phyloP scores from a whole-genome alignment of 768 basidiomycete genomes.

The Daedaleopsis nitida region DNA sequence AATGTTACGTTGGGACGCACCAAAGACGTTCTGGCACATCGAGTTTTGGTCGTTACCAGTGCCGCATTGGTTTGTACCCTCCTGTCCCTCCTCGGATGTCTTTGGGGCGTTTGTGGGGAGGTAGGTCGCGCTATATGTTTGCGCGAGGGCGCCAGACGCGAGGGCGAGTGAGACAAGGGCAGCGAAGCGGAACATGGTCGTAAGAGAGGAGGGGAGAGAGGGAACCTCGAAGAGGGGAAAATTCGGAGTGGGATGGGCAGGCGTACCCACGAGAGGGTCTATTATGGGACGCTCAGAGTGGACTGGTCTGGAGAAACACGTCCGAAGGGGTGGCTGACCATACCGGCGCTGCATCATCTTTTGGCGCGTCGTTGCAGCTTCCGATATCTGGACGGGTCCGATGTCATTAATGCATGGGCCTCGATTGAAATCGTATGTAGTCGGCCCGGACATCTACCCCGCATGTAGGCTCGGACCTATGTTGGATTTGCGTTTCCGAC shows the following conservation, averaged over 20 bases:
- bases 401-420: too few relatives aligned
- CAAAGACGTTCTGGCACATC: constrained; percentile 65
- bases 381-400: too few relatives aligned
- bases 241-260: background rate
- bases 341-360: background rate
- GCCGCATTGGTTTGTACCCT: constrained; percentile 69
- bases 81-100: constrained; percentile 57
- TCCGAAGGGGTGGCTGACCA: too few relatives aligned
- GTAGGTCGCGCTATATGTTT: constrained; percentile 48
- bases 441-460: too few relatives aligned
- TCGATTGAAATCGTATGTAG: too few relatives aligned
- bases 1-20: constrained; percentile 38
- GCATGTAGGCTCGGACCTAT: too few relatives aligned
- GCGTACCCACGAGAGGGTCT: background rate
- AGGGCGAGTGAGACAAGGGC: constrained; percentile 14
- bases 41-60: constrained; percentile 55
- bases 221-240: background rate
- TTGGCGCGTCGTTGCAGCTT: background rate
- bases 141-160: constrained; percentile 26
- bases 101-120: constrained; percentile 50
- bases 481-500: too few relatives aligned
- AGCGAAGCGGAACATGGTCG: constrained; percentile 4
- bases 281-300: background rate
- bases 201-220: background rate
- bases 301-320: background rate